Conservation (phyloP, 257 asterid species). For the Cynanchum wilfordii region DNA sequence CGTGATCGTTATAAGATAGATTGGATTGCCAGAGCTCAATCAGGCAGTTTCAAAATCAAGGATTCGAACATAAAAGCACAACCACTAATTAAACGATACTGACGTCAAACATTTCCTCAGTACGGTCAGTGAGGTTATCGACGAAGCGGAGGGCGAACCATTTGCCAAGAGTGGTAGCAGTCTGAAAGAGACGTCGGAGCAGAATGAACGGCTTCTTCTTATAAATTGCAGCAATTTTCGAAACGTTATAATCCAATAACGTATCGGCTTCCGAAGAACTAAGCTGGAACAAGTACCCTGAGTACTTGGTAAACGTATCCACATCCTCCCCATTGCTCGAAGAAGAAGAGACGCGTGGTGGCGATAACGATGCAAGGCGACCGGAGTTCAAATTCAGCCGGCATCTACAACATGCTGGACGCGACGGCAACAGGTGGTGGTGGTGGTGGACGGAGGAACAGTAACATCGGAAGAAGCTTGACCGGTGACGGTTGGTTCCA, state of each 20-base stretch:
- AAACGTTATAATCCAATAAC: slow-evolving; percentile 51
- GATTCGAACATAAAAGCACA: not conserved
- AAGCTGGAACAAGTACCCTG: slow-evolving; percentile 74
- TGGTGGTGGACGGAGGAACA: slow-evolving; percentile 19
- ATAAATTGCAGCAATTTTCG: slow-evolving; percentile 52
- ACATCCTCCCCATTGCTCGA: slow-evolving; percentile 38
- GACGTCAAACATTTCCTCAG: slow-evolving; percentile 80
- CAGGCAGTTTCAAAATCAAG: not conserved
- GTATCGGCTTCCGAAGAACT: slow-evolving; percentile 75
- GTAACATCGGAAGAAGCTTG: slow-evolving; percentile 16
- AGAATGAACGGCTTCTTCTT: slow-evolving; percentile 72
- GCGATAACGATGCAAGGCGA: slow-evolving; percentile 24
- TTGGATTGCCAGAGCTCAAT: not conserved
- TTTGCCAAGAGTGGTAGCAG: slow-evolving; percentile 69
- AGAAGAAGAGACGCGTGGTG: slow-evolving; percentile 13
- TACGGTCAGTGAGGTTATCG: slow-evolving; percentile 59
- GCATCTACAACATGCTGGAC: slow-evolving; percentile 10
- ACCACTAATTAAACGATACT: not conserved
- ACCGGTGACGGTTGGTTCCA: not conserved
- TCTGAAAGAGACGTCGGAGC: slow-evolving; percentile 72
- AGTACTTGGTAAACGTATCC: slow-evolving; percentile 76
- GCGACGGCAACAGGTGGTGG: slow-evolving; percentile 21
- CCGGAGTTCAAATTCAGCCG: slow-evolving; percentile 12
- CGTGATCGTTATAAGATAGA: not conserved
- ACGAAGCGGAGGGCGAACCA: slow-evolving; percentile 87